A percentile compares a stretch with the other conserved stretches of the same genome.
phyloP scores from a whole-genome alignment of 2,329 filamentous ascomycete genomes.

The Nothomitra cinnamomea region DNA sequence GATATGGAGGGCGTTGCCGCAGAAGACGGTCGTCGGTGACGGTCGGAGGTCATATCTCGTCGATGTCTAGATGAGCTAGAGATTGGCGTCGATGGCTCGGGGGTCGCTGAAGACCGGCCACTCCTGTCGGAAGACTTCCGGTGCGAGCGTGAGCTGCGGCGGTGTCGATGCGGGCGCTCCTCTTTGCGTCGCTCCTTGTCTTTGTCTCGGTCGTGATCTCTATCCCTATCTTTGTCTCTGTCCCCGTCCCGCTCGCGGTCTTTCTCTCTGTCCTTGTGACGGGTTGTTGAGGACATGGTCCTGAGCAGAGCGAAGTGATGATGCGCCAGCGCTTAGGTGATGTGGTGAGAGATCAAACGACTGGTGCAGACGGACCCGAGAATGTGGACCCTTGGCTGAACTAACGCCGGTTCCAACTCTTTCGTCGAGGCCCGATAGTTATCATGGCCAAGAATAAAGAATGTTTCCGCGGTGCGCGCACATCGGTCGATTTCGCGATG shows the following conservation, averaged over 20 bases:
- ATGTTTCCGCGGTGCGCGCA: background rate
- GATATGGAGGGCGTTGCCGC: slow-evolving; percentile 19
- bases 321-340: slow-evolving; percentile 2
- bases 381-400: background rate
- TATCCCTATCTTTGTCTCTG: slow-evolving; percentile 17
- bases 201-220: slow-evolving; percentile 13
- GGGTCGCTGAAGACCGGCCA: background rate
- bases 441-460: background rate
- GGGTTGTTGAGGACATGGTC: slow-evolving; percentile 1
- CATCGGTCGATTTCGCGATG: background rate
- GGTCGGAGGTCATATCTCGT: background rate
- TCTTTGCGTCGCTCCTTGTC: slow-evolving; percentile 4
- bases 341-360: background rate
- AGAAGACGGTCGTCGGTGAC: background rate
- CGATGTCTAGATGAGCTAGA: background rate
- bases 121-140: slow-evolving; percentile 4
- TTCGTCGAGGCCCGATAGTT: background rate
- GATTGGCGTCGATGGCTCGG: background rate
- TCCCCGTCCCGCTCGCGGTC: slow-evolving; percentile 15
- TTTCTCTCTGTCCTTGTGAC: slow-evolving; percentile 15
- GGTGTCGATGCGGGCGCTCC: background rate
- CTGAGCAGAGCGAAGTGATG: background rate
- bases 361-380: background rate
- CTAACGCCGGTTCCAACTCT: background rate
- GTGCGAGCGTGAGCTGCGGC: background rate